Percentiles rank a stretch among this genome's conserved stretches.
Conservation (phyloP, 2,329 filamentous ascomycete genomes). For the Pseudopyrenochaeta lycopersici region DNA sequence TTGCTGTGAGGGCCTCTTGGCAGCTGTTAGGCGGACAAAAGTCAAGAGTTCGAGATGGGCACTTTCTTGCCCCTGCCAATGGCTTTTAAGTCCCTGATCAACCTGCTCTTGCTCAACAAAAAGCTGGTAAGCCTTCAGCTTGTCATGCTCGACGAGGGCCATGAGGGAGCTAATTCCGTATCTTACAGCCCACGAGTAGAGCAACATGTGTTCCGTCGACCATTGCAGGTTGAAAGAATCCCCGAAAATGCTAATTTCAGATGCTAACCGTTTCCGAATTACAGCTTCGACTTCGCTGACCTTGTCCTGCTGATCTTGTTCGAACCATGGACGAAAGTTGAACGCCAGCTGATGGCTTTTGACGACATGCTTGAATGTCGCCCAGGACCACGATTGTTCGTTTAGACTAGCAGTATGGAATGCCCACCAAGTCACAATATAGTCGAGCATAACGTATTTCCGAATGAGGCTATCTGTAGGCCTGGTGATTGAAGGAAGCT, state of each 20-base stretch:
- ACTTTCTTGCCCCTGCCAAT: no score
- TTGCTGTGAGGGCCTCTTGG: no score
- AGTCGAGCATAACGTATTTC: slow-evolving; percentile 4
- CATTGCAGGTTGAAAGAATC: no score
- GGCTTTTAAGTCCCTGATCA: no score
- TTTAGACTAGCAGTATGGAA: neutral
- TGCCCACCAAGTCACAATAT: neutral
- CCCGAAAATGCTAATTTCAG: no score
- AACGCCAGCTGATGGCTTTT: neutral
- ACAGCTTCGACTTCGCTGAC: neutral
- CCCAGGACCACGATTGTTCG: neutral
- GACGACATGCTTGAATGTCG: neutral
- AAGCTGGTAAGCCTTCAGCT: no score
- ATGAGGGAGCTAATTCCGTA: neutral
- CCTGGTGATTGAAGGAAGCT: neutral
- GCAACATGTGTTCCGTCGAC: neutral
- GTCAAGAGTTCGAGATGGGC: no score
- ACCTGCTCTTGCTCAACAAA: no score
- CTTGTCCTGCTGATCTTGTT: neutral
- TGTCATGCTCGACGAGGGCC: neutral
- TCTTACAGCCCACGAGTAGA: neutral
- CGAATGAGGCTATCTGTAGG: neutral
- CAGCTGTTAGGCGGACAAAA: no score
- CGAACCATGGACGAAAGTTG: neutral
- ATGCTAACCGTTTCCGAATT: no score